Conservation (phyloP, 768 basidiomycete species). For the Mycena leptocephala region DNA sequence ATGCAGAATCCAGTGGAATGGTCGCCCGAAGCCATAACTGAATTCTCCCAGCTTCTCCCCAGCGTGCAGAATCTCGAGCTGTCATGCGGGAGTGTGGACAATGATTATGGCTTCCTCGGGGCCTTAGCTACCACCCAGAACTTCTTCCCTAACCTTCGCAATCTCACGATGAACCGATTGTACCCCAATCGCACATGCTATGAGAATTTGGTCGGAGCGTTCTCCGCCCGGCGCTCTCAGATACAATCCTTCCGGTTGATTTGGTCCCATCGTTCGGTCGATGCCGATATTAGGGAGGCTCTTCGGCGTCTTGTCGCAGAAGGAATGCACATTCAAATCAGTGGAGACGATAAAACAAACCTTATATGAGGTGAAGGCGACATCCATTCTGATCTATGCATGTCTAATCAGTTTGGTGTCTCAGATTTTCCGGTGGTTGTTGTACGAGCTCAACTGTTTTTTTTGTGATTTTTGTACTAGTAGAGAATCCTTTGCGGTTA, state of each 20-base stretch:
- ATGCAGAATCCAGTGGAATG: not conserved
- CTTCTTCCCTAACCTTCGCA: conserved; percentile 14
- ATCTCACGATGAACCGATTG: not conserved
- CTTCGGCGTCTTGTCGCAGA: not conserved
- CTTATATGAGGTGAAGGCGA: not conserved
- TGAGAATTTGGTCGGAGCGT: not conserved
- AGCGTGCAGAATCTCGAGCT: not conserved
- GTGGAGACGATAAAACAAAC: not conserved
- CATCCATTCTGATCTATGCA: too few species aligned
- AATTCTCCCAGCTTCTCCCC: not conserved
- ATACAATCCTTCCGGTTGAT: conserved; percentile 1
- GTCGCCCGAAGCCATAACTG: not conserved
- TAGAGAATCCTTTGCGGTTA: too few species aligned
- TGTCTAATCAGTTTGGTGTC: too few species aligned
- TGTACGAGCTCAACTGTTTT: too few species aligned
- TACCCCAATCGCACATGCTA: not conserved
- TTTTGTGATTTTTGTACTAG: too few species aligned
- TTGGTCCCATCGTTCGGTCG: not conserved
- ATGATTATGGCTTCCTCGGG: not conserved
- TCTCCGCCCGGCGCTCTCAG: not conserved
- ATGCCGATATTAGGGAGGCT: not conserved
- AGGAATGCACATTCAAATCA: conserved; percentile 5
- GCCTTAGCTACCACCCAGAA: not conserved
- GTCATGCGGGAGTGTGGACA: not conserved
- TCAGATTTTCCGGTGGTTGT: too few species aligned